phyloP scores from a whole-genome alignment of 371 early-diverging fungal genomes.

The Saksenaea oblongispora region DNA sequence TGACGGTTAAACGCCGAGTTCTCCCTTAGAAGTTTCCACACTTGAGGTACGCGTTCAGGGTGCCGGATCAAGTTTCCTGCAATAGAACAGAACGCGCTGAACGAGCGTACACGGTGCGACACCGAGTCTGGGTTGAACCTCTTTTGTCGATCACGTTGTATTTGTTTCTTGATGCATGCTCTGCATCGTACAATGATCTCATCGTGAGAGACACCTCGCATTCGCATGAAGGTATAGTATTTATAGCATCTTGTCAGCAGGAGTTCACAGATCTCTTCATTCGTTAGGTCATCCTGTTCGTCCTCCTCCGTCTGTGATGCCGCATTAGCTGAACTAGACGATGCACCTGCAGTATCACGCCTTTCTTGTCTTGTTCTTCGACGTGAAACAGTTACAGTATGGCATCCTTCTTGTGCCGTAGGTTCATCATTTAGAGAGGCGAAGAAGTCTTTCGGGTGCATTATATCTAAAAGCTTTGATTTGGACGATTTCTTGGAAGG shows the following conservation, averaged over 20 bases:
- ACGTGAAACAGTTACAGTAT: background rate
- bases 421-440: background rate
- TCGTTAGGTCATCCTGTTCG: background rate
- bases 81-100: background rate
- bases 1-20: background rate
- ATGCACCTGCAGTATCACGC: background rate
- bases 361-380: background rate
- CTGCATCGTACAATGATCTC: background rate
- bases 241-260: background rate
- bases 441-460: background rate
- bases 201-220: conserved; percentile 10
- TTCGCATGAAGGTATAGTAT: conserved; percentile 8
- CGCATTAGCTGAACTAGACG: background rate
- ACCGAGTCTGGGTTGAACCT: background rate
- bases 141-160: background rate
- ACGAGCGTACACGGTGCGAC: background rate
- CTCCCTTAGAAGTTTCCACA: background rate
- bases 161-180: background rate
- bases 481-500: background rate
- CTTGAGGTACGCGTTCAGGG: background rate
- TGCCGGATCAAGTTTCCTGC: background rate
- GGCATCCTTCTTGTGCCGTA: background rate
- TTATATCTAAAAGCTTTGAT: background rate
- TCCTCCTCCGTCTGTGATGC: background rate
- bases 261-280: background rate